Conservation (phyloP, 2,329 filamentous ascomycete genomes). For the Cercospora citrullina region DNA sequence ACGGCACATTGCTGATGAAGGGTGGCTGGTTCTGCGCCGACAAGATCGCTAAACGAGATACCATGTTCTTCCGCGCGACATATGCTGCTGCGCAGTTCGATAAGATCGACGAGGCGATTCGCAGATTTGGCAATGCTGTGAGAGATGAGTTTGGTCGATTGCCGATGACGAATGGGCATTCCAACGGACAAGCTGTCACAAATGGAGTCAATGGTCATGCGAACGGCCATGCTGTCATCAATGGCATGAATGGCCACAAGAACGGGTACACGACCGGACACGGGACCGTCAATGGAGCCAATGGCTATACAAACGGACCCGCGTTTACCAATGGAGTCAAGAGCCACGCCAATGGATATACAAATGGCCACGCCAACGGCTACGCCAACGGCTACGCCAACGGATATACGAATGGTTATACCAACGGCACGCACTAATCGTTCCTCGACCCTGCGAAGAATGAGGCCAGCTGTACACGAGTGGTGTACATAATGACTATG, state of each 20-base stretch:
- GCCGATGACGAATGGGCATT: constrained; percentile 4
- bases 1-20: constrained; percentile 76
- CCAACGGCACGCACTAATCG: constrained; percentile 8
- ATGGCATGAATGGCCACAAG: neutral
- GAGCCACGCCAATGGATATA: constrained; percentile 1
- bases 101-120: constrained; percentile 53
- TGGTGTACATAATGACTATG: neutral
- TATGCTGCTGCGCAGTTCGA: constrained; percentile 72
- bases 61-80: constrained; percentile 85
- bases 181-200: neutral
- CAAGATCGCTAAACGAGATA: constrained; percentile 56
- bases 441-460: too few relatives aligned
- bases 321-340: constrained; percentile 9
- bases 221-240: neutral
- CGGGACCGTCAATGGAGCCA: neutral
- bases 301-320: constrained; percentile 11
- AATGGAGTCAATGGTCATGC: constrained; percentile 3
- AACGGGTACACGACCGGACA: neutral
- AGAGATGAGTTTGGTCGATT: constrained; percentile 56
- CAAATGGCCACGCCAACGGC: constrained; percentile 1
- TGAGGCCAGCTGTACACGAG: neutral
- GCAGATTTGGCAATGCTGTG: constrained; percentile 72
- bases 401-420: constrained; percentile 13
- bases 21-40: constrained; percentile 92
- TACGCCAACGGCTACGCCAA: constrained; percentile 9